Evolutionary conservation across 768 basidiomycete species (phyloP), one percentile per base, ranked within the genome.

Genomic region (Phaeotremella skinneri): DNA sequence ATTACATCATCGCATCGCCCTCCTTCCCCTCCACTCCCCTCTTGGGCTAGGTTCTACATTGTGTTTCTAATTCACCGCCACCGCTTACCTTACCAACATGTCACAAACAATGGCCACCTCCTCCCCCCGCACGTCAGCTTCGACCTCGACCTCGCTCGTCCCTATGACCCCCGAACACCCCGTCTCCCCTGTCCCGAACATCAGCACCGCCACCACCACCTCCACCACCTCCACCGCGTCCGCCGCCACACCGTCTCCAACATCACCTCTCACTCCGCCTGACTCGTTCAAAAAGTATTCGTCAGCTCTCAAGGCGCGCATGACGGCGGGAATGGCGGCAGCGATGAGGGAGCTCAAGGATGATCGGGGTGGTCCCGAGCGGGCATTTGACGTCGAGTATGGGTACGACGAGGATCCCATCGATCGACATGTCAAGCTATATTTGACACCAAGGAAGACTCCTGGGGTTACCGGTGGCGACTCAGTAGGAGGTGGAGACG

Each of bases 381-480:
- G 45, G 21, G 48, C 58, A 27, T 65, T 65, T 27, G 56, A 58
- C 32, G 50, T 49, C 3, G 58, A 60, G 23, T 61, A 52, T 45
- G 64, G 64, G 50, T 65, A 65, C 43, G 60, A 61, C 37, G 62
- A 66, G 21, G 63, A 70, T 56, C 68, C 68, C 17, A 67, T 70
- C 20, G 68, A 67, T 7, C 17, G 60, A 13, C 65, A 67, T 51
- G 66, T 67, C 23, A 55, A 43, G 41, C 50, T 65, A 25, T 52
- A 58, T 20, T 52, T 65, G 4, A 63, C 64, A 14, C 67, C 64
- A 3, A n/a, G 55, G 11, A 55, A 49, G 32, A 32, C 26, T 25
- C 43, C 52, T 11, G 53, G n/a, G n/a, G n/a, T n/a, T n/a, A n/a
- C n/a, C n/a, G n/a, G n/a, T n/a, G n/a, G n/a, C n/a, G n/a, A n/a